Conservation (phyloP, 495 filamentous ascomycete genomes). For the Achaetomiella virescens region DNA sequence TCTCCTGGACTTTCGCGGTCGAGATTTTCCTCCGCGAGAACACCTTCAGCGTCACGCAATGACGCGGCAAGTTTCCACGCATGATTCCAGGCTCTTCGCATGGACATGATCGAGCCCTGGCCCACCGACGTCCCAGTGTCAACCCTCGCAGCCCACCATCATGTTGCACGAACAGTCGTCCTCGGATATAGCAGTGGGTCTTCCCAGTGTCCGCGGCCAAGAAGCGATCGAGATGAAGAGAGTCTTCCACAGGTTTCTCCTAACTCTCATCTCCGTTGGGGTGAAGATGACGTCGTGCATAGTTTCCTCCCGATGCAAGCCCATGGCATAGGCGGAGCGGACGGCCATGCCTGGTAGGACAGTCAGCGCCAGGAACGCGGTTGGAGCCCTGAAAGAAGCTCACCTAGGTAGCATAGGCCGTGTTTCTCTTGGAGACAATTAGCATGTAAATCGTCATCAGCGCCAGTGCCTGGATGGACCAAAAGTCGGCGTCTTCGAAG, state of each 20-base stretch:
- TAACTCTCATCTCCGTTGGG: constrained; percentile 36
- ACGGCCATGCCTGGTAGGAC: constrained; percentile 52
- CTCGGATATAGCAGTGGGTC: constrained; percentile 55
- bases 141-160: constrained; percentile 35
- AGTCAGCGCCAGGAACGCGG: constrained; percentile 6
- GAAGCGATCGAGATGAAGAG: constrained; percentile 58
- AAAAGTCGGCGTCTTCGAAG: constrained; percentile 57
- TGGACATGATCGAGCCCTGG: constrained; percentile 19
- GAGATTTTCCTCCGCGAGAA: constrained; percentile 67
- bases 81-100: constrained; percentile 43
- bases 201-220: constrained; percentile 52
- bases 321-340: constrained; percentile 53
- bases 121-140: constrained; percentile 33
- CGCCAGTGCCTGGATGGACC: constrained; percentile 55
- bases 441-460: constrained; percentile 59
- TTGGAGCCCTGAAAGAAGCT: constrained; percentile 6
- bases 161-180: constrained; percentile 50
- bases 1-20: constrained; percentile 57
- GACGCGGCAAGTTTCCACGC: constrained; percentile 52
- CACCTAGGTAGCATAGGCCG: constrained; percentile 56
- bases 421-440: constrained; percentile 50
- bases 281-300: constrained; percentile 43
- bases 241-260: constrained; percentile 54
- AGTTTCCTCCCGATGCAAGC: constrained; percentile 57
- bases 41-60: constrained; percentile 61